Percentiles rank a stretch among this genome's conserved stretches.
phyloP scores from a whole-genome alignment of 2,329 filamentous ascomycete species.

The Herpotrichia juniperi region DNA sequence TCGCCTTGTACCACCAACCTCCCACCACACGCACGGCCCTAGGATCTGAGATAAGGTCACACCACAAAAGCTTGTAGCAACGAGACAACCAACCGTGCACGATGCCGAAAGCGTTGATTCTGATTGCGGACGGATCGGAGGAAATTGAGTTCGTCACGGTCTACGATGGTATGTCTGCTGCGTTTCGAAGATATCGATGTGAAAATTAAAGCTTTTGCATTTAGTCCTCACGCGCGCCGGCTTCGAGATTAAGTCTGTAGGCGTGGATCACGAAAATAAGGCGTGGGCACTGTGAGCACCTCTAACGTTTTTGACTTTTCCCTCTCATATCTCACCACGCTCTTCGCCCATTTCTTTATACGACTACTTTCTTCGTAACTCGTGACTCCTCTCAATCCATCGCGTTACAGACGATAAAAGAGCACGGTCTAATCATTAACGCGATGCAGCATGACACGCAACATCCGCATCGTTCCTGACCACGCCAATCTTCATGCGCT shows the following conservation, averaged over 20 bases:
- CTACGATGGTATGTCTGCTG: constrained; percentile 41
- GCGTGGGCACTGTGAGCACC: constrained; percentile 33
- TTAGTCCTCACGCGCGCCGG: constrained; percentile 47
- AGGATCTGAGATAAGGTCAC: background rate
- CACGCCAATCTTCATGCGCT: constrained; percentile 25
- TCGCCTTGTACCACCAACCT: background rate
- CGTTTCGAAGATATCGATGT: background rate
- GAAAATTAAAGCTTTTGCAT: background rate
- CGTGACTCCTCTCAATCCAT: background rate
- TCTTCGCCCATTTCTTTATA: too few species aligned
- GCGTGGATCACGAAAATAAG: constrained; percentile 41
- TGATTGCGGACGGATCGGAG: constrained; percentile 48
- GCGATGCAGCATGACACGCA: constrained; percentile 40
- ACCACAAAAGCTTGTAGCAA: background rate
- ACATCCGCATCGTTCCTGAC: constrained; percentile 45
- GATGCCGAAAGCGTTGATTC: constrained; percentile 45
- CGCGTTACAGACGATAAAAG: too few species aligned
- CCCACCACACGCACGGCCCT: background rate
- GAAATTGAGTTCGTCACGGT: constrained; percentile 50
- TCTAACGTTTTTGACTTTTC: background rate
- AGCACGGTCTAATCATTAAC: background rate
- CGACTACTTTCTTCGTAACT: too few species aligned
- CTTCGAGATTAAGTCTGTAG: constrained; percentile 43
- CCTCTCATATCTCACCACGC: background rate
- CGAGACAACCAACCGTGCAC: background rate